These are phyloP conservation scores for Hemisphaericaspora xylofermentans DNA, from an alignment of 1,139 yeast genomes.

Conservation along the genomic window DNA sequence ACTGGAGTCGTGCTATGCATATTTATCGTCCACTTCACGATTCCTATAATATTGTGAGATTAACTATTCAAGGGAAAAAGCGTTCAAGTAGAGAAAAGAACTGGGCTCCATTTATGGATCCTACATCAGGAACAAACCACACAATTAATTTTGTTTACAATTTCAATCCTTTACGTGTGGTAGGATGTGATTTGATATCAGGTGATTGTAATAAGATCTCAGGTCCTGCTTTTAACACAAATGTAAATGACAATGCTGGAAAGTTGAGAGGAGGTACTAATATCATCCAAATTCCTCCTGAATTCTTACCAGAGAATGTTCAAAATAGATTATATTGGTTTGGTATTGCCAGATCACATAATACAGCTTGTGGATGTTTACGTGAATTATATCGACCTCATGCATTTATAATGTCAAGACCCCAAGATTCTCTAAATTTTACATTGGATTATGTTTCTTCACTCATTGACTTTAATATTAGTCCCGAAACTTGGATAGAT, in stretches of 20 bases:
- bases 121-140: constrained; percentile 5
- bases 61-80: constrained; percentile 23
- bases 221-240: constrained; percentile 18
- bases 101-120: constrained; percentile 44
- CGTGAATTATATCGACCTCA: constrained; percentile 18
- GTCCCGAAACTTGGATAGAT: constrained; percentile 11
- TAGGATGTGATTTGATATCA: constrained; percentile 16
- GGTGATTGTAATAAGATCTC: constrained; percentile 17
- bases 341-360: constrained; percentile 19
- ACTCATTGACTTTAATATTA: constrained; percentile 16
- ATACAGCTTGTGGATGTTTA: constrained; percentile 15
- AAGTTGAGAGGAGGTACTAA: constrained; percentile 22
- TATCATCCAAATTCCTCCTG: constrained; percentile 10
- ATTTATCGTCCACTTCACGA: constrained; percentile 28
- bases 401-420: constrained; percentile 16
- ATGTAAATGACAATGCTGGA: constrained; percentile 17
- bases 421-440: constrained; percentile 8
- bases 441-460: constrained; percentile 17
- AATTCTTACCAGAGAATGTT: constrained; percentile 9
- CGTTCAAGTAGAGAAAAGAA: constrained; percentile 31
- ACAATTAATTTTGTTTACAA: constrained; percentile 18
- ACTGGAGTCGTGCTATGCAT: constrained; percentile 31
- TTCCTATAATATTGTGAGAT: constrained; percentile 22
- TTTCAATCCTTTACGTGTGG: constrained; percentile 20
- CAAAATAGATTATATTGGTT: constrained; percentile 14